A percentile compares a stretch with the other conserved stretches of the same genome.
These are phyloP conservation scores for Populus trichocarpa DNA, from an alignment of 441 rosid genomes.

Conservation along the genomic window DNA sequence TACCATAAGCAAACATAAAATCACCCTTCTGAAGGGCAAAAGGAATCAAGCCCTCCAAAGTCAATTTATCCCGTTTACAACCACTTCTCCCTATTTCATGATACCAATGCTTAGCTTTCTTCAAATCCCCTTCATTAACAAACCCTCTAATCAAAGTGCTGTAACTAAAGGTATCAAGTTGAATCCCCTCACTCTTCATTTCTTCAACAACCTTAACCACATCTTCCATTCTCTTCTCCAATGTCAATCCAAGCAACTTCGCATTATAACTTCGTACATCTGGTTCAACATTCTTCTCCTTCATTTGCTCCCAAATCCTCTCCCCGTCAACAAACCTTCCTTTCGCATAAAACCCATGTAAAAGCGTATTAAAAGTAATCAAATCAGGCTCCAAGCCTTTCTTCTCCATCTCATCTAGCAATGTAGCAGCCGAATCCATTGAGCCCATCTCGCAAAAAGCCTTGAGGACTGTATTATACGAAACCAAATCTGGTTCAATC, in stretches of 20 bases:
- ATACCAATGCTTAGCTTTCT: conserved; percentile 53
- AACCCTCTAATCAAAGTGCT: conserved; percentile 49
- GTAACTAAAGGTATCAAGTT: conserved; percentile 41
- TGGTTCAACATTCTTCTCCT: conserved; percentile 37
- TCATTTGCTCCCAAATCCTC: conserved; percentile 54
- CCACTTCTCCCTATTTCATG: conserved; percentile 34
- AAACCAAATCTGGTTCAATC: conserved; percentile 43
- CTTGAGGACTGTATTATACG: conserved; percentile 54
- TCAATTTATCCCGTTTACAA: conserved; percentile 26
- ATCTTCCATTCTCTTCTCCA: conserved; percentile 37
- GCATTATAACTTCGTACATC: conserved; percentile 58
- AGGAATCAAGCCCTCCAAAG: conserved; percentile 37
- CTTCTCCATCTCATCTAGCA: conserved; percentile 54
- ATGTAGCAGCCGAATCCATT: conserved; percentile 30
- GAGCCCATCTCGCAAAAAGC: conserved; percentile 50
- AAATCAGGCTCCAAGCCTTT: conserved; percentile 45
- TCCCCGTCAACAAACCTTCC: conserved; percentile 48
- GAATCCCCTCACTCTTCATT: conserved; percentile 36
- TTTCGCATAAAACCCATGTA: conserved; percentile 37
- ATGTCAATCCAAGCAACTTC: conserved; percentile 47
- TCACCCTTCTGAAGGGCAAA: conserved; percentile 49
- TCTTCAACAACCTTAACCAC: conserved; percentile 37
- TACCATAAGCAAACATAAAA: conserved; percentile 41
- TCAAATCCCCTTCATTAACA: conserved; percentile 36
- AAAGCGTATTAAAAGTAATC: conserved; percentile 49